These are phyloP conservation scores for Epichloe coenophiala DNA, from an alignment of 2,329 filamentous ascomycete species.

Conservation along the genomic window DNA sequence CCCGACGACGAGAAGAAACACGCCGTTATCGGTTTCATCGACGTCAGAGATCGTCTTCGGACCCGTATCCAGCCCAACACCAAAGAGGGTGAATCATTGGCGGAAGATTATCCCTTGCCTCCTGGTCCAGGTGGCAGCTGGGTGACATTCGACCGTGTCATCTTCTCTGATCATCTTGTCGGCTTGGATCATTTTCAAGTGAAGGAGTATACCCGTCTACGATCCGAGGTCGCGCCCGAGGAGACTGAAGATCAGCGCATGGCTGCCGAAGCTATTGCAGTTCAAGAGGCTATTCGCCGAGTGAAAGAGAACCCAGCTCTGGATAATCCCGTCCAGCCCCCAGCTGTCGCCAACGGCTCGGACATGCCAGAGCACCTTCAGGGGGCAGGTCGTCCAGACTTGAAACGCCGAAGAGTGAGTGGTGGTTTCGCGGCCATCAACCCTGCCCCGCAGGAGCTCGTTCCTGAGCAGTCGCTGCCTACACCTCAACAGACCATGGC, in stretches of 20 bases:
- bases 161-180: slow-evolving; percentile 43
- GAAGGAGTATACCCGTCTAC: slow-evolving; percentile 49
- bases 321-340: slow-evolving; percentile 28
- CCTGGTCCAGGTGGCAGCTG: slow-evolving; percentile 48
- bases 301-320: slow-evolving; percentile 28
- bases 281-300: slow-evolving; percentile 32
- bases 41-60: slow-evolving; percentile 44
- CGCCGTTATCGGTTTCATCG: slow-evolving; percentile 48
- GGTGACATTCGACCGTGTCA: slow-evolving; percentile 48
- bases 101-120: slow-evolving; percentile 34
- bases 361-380: slow-evolving; percentile 32
- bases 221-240: slow-evolving; percentile 22
- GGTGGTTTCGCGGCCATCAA: slow-evolving; percentile 21
- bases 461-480: slow-evolving; percentile 5
- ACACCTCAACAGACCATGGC: slow-evolving; percentile 11
- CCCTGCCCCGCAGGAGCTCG: slow-evolving; percentile 10
- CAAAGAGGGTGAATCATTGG: slow-evolving; percentile 32
- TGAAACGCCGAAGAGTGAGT: slow-evolving; percentile 35
- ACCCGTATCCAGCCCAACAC: slow-evolving; percentile 42
- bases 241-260: slow-evolving; percentile 25
- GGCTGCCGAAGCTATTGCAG: slow-evolving; percentile 28
- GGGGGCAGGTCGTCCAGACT: slow-evolving; percentile 20
- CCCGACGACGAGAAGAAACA: slow-evolving; percentile 37
- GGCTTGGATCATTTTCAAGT: slow-evolving; percentile 42
- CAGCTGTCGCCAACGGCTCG: slow-evolving; percentile 36